A percentile compares a stretch with the other conserved stretches of the same genome.
Evolutionary conservation across 1,139 yeast genomes (phyloP).

Genomic region (Blastobotrys elegans): DNA sequence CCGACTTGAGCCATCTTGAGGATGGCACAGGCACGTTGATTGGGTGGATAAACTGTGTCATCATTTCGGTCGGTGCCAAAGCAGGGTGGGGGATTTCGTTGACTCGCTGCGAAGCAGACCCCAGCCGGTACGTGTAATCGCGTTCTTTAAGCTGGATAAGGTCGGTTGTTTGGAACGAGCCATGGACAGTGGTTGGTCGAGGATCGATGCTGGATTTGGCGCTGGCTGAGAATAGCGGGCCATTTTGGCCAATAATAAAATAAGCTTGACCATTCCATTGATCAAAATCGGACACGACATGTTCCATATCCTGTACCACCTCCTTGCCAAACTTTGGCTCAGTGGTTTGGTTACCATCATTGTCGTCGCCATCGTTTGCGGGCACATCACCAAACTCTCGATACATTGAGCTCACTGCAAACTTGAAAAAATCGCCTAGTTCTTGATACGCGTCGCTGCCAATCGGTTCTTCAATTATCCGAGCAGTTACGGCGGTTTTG

Average conservation of each 20-base stretch:
- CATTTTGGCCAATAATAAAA: conserved; percentile 43
- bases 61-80: conserved; percentile 58
- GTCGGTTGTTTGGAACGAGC: conserved; percentile 53
- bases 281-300: conserved; percentile 56
- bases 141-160: conserved; percentile 49
- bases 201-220: conserved; percentile 64
- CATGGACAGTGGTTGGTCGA: conserved; percentile 55
- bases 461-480: conserved; percentile 45
- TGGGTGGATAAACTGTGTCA: conserved; percentile 75
- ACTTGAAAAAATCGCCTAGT: conserved; percentile 65
- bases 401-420: conserved; percentile 62
- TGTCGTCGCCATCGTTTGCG: conserved; percentile 14
- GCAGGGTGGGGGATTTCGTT: conserved; percentile 59
- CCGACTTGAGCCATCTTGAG: conserved; percentile 74
- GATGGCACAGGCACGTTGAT: conserved; percentile 79
- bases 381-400: conserved; percentile 52
- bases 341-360: neutral
- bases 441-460: conserved; percentile 55
- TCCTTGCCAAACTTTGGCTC: conserved; percentile 31
- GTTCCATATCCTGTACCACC: conserved; percentile 55
- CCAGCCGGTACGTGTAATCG: conserved; percentile 41
- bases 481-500: conserved; percentile 53
- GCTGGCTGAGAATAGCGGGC: conserved; percentile 66
- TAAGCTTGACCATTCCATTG: conserved; percentile 62
- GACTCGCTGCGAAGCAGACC: conserved; percentile 41